A percentile compares a stretch with the other conserved stretches of the same genome.
These are phyloP conservation scores for Ambrosiella cleistominuta DNA, from an alignment of 2,329 filamentous ascomycete genomes.

Conservation along the genomic window DNA sequence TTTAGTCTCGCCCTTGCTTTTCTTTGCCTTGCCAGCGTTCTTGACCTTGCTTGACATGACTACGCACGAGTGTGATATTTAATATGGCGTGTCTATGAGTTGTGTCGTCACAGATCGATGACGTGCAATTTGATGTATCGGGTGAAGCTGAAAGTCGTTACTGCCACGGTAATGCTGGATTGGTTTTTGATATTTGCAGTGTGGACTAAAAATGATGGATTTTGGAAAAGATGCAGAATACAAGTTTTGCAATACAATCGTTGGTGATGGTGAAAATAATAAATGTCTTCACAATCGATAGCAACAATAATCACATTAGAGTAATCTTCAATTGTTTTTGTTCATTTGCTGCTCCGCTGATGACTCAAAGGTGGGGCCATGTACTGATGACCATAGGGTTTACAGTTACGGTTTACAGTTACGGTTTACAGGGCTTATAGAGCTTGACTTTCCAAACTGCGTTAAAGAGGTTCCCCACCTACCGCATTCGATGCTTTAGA, in stretches of 20 bases:
- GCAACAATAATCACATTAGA: background rate
- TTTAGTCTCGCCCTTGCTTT: slow-evolving; percentile 34
- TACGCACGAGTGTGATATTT: background rate
- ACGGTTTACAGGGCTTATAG: background rate
- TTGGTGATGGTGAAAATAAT: background rate
- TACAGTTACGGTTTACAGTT: background rate
- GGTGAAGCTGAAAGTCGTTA: background rate
- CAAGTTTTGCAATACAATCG: background rate
- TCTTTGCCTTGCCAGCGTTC: slow-evolving; percentile 32
- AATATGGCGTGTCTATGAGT: background rate
- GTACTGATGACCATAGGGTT: background rate
- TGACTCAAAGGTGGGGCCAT: slow-evolving; percentile 1
- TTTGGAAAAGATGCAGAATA: background rate
- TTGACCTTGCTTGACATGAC: slow-evolving; percentile 12
- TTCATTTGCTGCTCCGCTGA: background rate
- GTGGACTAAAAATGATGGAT: background rate
- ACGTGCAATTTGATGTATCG: background rate
- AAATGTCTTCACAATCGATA: too few species aligned
- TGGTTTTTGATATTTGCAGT: background rate
- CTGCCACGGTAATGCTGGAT: background rate
- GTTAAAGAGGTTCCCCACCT: background rate
- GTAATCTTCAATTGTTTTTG: background rate
- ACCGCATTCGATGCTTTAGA: background rate
- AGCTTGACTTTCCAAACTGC: background rate
- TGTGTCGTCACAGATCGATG: background rate